Conservation (phyloP, 257 asterid genomes). For the Galeopsis tetrahit region DNA sequence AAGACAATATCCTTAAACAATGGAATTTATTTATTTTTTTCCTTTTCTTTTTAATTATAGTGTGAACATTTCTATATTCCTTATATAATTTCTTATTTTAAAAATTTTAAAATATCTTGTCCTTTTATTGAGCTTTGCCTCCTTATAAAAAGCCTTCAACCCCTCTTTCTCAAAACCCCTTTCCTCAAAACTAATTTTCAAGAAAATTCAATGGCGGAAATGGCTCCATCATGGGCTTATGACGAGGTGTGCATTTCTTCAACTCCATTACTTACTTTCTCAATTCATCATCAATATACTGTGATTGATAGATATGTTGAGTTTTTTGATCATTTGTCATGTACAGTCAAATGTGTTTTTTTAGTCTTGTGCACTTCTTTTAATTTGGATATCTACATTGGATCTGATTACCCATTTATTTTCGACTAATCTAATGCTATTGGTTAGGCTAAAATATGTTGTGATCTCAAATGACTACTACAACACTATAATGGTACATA, state of each 20-base stretch:
- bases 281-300: not conserved
- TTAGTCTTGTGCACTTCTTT: too few species aligned
- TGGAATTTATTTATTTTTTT: constrained; percentile 25
- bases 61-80: constrained; percentile 49
- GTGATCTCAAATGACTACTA: not conserved
- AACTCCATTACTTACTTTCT: not conserved
- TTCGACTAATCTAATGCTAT: constrained; percentile 11
- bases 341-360: too few species aligned
- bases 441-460: not conserved
- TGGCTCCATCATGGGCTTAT: constrained; percentile 63
- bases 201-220: constrained; percentile 54
- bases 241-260: constrained; percentile 55
- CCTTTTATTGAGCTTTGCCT: constrained; percentile 31
- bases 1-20: constrained; percentile 42
- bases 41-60: constrained; percentile 16
- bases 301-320: too few species aligned
- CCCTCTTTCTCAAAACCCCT: constrained; percentile 37
- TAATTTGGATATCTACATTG: too few species aligned
- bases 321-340: too few species aligned
- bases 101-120: constrained; percentile 24
- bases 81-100: constrained; percentile 32
- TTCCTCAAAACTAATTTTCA: constrained; percentile 29
- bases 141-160: constrained; percentile 54
- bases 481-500: too few species aligned
- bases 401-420: too few species aligned